Conservation (phyloP, 2,329 filamentous ascomycete genomes). For the Diaporthe sp. region DNA sequence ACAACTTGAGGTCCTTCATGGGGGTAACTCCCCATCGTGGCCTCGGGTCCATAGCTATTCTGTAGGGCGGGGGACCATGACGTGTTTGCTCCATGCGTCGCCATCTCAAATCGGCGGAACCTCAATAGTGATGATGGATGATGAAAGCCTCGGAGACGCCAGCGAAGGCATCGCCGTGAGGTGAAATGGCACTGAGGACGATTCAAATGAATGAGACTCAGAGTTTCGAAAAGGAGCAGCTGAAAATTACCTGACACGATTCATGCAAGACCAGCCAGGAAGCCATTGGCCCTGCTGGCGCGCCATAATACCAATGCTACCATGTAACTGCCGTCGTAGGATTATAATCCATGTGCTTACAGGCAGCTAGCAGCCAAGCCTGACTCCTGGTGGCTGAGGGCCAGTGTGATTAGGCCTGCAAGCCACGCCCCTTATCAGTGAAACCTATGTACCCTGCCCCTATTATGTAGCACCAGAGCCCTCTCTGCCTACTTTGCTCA, state of each 20-base stretch:
- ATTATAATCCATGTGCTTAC: slow-evolving; percentile 2
- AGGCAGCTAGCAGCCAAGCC: not conserved
- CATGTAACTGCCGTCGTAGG: not conserved
- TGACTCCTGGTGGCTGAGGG: not conserved
- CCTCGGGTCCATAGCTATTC: slow-evolving; percentile 3
- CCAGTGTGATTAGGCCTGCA: not conserved
- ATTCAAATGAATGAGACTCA: not conserved
- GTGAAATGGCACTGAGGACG: not conserved
- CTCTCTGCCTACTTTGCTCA: not conserved
- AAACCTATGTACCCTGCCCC: not conserved
- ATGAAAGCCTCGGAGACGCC: not conserved
- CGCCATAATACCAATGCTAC: not conserved
- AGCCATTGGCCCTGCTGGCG: not conserved
- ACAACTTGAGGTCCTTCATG: not conserved
- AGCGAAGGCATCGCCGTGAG: not conserved
- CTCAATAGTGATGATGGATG: not conserved
- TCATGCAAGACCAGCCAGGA: not conserved
- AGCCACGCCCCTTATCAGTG: not conserved
- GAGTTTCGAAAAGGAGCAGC: slow-evolving; percentile 15
- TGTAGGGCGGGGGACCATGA: not conserved
- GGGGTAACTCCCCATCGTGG: not conserved
- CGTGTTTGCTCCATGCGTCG: not conserved
- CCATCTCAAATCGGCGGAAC: not conserved
- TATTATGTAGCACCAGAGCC: not conserved
- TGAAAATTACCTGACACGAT: slow-evolving; percentile 4